Evolutionary conservation across 225 moss, liverwort and hornwort species (phyloP), one percentile per base, ranked within the genome.

Genomic region (Polytrichum commune): DNA sequence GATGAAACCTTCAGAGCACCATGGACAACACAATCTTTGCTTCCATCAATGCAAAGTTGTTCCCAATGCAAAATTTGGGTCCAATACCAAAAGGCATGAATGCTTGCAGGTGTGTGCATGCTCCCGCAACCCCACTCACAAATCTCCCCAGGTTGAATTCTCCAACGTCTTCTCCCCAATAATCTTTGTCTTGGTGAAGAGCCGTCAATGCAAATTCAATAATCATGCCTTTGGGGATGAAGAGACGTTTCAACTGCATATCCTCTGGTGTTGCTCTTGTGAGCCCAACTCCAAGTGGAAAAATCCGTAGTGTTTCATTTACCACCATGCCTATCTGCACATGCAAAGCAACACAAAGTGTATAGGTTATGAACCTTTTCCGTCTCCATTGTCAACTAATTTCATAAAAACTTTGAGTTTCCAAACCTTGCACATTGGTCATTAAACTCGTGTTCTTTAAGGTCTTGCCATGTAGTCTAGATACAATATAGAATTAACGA

Each of bases 291-390:
- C 86, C 77, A 29, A 74, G 74, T 0, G 90, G 79, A 69, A 82
- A 88, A 7, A 95, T 76, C 19, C 92, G 79, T 77, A 95, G 67
- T 27, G 88, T 79, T 53, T 95, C 92, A 61, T 90, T 83, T 9
- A 95, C 2, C 28, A 95, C 72, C 95, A 91, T 89, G 23, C 90
- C 89, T 64, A 95, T 60, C 92, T 95, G 91, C 74, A 73, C 3
- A 3, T 23, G 46, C 46, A 46, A 46, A 13, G 46, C 46, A 46
- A 16, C 13, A 46, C 46, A 46, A 46, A 3, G 13, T 46, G 46
- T 3, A 46, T 46, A 46, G 7, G 13, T 38, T 38, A 13, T 38
- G 10, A 38, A 13, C 38, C 38, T 38, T 38, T 46, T 46, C 5
- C 30, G 13, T 46, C 38, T 35, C 1, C 9, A 10, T 38, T 38